A percentile compares a stretch with the other conserved stretches of the same genome.
These are phyloP conservation scores for Domatiomyces globalis DNA, from an alignment of 2,329 filamentous ascomycete genomes.

Conservation along the genomic window DNA sequence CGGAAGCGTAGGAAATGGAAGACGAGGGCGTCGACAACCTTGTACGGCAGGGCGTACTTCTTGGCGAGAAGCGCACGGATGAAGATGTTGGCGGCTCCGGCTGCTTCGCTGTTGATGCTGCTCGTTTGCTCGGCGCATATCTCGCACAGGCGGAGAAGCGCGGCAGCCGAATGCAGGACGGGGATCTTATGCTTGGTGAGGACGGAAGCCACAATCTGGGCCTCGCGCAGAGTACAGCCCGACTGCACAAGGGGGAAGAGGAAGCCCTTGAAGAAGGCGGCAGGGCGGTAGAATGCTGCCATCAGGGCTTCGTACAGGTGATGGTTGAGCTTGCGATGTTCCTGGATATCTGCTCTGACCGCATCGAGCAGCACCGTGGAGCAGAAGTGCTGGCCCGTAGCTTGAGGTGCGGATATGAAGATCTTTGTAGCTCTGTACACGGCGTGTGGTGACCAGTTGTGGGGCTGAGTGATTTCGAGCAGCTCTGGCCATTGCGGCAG, in stretches of 20 bases:
- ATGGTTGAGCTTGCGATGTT: constrained; percentile 88
- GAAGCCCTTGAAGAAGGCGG: constrained; percentile 92
- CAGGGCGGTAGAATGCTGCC: constrained; percentile 83
- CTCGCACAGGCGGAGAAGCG: constrained; percentile 81
- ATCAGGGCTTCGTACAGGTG: constrained; percentile 91
- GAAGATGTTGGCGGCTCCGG: constrained; percentile 87
- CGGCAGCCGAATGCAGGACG: constrained; percentile 81
- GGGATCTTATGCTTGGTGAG: constrained; percentile 74
- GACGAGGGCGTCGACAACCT: constrained; percentile 84
- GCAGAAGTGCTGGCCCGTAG: constrained; percentile 69
- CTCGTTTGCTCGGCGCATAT: constrained; percentile 84
- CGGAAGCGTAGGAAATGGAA: constrained; percentile 94
- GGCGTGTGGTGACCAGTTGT: constrained; percentile 64
- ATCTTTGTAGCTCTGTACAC: constrained; percentile 82
- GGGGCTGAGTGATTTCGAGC: constrained; percentile 67
- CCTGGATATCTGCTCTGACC: constrained; percentile 85
- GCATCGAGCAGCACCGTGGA: constrained; percentile 74
- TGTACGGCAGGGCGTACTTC: constrained; percentile 89
- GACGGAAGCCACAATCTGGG: constrained; percentile 78
- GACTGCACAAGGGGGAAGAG: constrained; percentile 77
- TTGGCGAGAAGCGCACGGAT: constrained; percentile 89
- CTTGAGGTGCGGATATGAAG: constrained; percentile 73
- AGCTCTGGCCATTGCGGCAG: constrained; percentile 87
- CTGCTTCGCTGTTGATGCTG: constrained; percentile 60
- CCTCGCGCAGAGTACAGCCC: constrained; percentile 81